A percentile compares a stretch with the other conserved stretches of the same genome.
Evolutionary conservation across 768 basidiomycete genomes (phyloP).

Genomic region (Kockovaella imperatae): DNA sequence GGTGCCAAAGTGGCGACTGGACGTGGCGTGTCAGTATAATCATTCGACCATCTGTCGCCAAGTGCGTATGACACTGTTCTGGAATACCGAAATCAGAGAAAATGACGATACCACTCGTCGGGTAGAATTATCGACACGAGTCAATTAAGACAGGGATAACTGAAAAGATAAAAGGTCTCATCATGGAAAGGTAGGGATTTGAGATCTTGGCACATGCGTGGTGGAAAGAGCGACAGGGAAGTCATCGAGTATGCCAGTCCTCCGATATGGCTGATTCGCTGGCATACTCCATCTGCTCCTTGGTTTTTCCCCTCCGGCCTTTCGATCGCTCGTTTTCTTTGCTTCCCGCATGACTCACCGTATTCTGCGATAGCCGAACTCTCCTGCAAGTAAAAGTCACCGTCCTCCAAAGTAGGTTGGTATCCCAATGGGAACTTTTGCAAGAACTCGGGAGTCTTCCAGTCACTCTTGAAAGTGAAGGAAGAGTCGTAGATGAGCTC

Average conservation of each 20-base stretch:
- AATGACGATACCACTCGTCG: slow-evolving; percentile 46
- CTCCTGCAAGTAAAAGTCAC: slow-evolving; percentile 75
- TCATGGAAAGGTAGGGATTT: slow-evolving; percentile 39
- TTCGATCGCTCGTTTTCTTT: too few species aligned
- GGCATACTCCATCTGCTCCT: too few species aligned
- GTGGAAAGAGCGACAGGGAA: neutral
- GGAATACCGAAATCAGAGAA: slow-evolving; percentile 42
- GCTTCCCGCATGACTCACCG: slow-evolving; percentile 64
- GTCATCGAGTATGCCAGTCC: neutral
- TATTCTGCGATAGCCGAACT: slow-evolving; percentile 73
- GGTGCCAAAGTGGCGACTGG: slow-evolving; percentile 69
- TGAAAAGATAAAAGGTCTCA: slow-evolving; percentile 52
- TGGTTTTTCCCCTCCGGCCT: too few species aligned
- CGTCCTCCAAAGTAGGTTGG: slow-evolving; percentile 68
- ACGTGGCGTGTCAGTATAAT: too few species aligned
- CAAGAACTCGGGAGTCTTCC: slow-evolving; percentile 39
- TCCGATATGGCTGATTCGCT: too few species aligned
- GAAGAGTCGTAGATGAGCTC: slow-evolving; percentile 67
- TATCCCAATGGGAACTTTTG: slow-evolving; percentile 53
- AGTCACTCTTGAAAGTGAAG: slow-evolving; percentile 30
- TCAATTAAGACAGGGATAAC: slow-evolving; percentile 67
- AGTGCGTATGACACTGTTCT: too few species aligned
- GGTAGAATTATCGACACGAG: slow-evolving; percentile 53
- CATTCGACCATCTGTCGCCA: too few species aligned
- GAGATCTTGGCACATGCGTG: neutral